phyloP scores from a whole-genome alignment of 1,284 basidiomycete species.

The Kwoniella shivajii region DNA sequence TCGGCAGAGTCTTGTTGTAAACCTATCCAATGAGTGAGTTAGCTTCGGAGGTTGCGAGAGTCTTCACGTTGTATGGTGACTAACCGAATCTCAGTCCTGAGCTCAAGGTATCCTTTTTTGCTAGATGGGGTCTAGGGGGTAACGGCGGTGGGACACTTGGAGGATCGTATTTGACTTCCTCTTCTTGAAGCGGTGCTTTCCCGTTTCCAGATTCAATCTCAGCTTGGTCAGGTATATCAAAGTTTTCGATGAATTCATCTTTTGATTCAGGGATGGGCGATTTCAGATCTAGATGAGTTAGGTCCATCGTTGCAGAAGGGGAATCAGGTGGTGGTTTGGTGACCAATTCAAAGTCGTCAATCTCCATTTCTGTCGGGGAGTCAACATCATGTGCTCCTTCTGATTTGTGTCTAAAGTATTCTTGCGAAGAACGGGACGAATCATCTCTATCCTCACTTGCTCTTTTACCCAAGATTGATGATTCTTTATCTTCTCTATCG shows the following conservation, averaged over 20 bases:
- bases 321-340: constrained; percentile 7
- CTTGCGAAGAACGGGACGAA: constrained; percentile 30
- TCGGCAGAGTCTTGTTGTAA: constrained; percentile 97
- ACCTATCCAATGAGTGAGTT: constrained; percentile 57
- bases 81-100: constrained; percentile 83
- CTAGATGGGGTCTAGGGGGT: constrained; percentile 59
- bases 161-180: constrained; percentile 14
- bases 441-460: constrained; percentile 47
- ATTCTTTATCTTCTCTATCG: not conserved
- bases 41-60: not conserved
- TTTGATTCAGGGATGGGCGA: constrained; percentile 16
- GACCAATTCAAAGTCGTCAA: constrained; percentile 14
- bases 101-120: constrained; percentile 58
- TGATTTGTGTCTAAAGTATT: constrained; percentile 21
- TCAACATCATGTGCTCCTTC: constrained; percentile 16
- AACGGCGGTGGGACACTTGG: constrained; percentile 54
- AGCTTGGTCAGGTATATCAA: too few species aligned
- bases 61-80: constrained; percentile 31
- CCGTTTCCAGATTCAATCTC: too few species aligned
- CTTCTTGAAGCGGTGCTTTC: not conserved
- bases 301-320: constrained; percentile 20
- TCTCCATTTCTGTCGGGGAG: constrained; percentile 11
- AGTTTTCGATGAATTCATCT: not conserved
- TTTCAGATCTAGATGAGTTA: constrained; percentile 28
- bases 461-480: constrained; percentile 44